Percentiles rank a stretch among this genome's conserved stretches.
Evolutionary conservation across 2,329 filamentous ascomycete species (phyloP).

Genomic region (Alternaria gaisen): DNA sequence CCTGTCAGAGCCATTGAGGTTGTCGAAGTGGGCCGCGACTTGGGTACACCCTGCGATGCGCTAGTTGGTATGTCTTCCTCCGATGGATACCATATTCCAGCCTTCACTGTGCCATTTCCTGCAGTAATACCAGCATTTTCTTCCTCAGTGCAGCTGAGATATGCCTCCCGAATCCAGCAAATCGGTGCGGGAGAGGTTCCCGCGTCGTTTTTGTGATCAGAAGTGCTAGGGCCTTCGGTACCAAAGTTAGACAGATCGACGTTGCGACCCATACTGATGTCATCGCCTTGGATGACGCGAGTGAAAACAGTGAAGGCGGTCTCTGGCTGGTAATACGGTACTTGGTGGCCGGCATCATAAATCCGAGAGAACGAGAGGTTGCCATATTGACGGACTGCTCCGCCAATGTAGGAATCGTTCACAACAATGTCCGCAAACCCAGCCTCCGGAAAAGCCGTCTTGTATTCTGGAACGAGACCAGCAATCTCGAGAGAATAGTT

Average conservation of each 20-base stretch:
- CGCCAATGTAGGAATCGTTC: constrained; percentile 72
- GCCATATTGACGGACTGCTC: constrained; percentile 76
- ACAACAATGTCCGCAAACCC: constrained; percentile 78
- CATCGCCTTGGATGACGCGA: constrained; percentile 59
- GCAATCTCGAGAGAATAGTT: constrained; percentile 69
- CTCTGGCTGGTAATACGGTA: constrained; percentile 55
- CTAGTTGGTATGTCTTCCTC: constrained; percentile 11
- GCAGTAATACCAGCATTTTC: constrained; percentile 59
- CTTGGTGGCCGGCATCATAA: constrained; percentile 62
- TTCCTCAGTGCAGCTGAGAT: constrained; percentile 62
- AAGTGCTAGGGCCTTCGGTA: constrained; percentile 66
- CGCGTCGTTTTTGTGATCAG: constrained; percentile 65
- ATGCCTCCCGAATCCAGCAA: constrained; percentile 66
- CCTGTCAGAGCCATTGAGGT: constrained; percentile 4
- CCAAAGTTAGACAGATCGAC: constrained; percentile 63
- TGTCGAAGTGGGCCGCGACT: background rate
- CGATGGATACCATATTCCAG: constrained; percentile 31
- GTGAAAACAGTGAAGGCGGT: constrained; percentile 63
- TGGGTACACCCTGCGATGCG: background rate
- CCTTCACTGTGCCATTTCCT: constrained; percentile 53
- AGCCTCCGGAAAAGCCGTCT: constrained; percentile 65
- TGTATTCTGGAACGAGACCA: constrained; percentile 54
- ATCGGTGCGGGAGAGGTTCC: constrained; percentile 61
- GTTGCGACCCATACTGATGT: constrained; percentile 59
- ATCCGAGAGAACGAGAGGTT: constrained; percentile 66